Evolutionary conservation across 495 filamentous ascomycete genomes (phyloP), one percentile per base, ranked within the genome.

Genomic region (Jackrogersella minutella): DNA sequence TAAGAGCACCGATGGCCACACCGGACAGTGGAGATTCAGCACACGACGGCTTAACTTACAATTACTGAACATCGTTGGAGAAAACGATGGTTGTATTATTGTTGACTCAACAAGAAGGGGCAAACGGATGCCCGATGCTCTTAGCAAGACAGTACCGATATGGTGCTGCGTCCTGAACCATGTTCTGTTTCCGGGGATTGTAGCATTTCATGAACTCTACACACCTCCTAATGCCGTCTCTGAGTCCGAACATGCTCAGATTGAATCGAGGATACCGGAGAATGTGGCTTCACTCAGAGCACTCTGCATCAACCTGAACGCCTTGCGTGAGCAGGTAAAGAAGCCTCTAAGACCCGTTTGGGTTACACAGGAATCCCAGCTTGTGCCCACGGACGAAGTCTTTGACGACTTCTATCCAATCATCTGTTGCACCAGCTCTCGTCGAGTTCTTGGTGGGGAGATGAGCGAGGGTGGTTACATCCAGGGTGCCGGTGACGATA

Each of bases 1-100:
- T 78, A 99, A 99, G 82, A 96, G 92, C 78, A 99, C 95, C 24
- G 95, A 99, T 78, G 95, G 95, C 1, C 95, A 99, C 79, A 85
- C 84, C 0, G 91, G 91, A 16, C 84, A 95, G 75, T 98, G 94
- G 93, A 84, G 86, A 41, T 97, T 97, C 72, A 96, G 88, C 77
- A 82, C 85, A 26, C 83, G 94, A 70, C 84, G 95, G 56, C 79
- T 98, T 69, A 98, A 98, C 71, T 70, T 96, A 67, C 88, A 93
- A 66, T 67, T 99, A 39, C 73, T 99, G 74, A 77, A 82, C 66
- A 60, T 88, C 61, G 84, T 87, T 68, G 87, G 76, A 47, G 76
- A 65, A 44, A 63, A 85, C 76, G 86, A 87, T 66, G 94, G 93
- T 87, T 93, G 90, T 74, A 90, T 98, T 66, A 89, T 99, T 44